Evolutionary conservation across 2,329 filamentous ascomycete species (phyloP).

Genomic region (Fusarium nematophilum): DNA sequence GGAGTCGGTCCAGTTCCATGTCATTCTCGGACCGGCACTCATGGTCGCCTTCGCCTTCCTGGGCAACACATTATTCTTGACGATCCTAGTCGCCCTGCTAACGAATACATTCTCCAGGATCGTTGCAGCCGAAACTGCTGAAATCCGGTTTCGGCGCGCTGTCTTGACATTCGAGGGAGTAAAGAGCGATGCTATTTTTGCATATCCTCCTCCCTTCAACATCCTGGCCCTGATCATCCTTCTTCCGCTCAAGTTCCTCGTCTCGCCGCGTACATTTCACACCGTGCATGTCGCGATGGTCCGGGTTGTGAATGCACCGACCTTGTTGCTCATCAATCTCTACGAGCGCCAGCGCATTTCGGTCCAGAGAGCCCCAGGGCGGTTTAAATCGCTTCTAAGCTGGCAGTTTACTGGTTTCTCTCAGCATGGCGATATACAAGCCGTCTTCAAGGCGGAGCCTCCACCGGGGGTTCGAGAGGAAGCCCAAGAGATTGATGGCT

Average conservation of each 20-base stretch:
- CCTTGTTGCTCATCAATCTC: slow-evolving; percentile 70
- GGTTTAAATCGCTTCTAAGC: too few species aligned
- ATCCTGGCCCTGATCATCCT: slow-evolving; percentile 71
- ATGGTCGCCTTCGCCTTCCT: slow-evolving; percentile 79
- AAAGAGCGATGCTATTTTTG: slow-evolving; percentile 76
- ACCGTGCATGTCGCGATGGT: slow-evolving; percentile 74
- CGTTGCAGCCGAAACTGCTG: slow-evolving; percentile 72
- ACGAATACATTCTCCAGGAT: slow-evolving; percentile 77
- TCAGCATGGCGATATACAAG: slow-evolving; percentile 69
- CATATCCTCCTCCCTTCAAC: slow-evolving; percentile 76
- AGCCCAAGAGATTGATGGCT: slow-evolving; percentile 15
- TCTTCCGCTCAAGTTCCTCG: slow-evolving; percentile 70
- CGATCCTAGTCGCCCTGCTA: slow-evolving; percentile 76
- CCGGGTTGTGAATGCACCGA: slow-evolving; percentile 69
- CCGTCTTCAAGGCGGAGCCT: slow-evolving; percentile 70
- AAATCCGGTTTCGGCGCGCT: slow-evolving; percentile 76
- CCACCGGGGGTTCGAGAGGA: slow-evolving; percentile 45
- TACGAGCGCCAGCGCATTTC: too few species aligned
- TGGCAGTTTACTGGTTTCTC: slow-evolving; percentile 59
- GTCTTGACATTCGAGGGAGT: slow-evolving; percentile 79
- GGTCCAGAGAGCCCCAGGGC: too few species aligned
- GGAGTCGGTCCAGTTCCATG: slow-evolving; percentile 66
- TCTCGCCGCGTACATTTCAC: slow-evolving; percentile 74
- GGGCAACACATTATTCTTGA: slow-evolving; percentile 74
- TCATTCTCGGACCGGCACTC: slow-evolving; percentile 72